These are phyloP conservation scores for Ziziphus jujuba DNA, from an alignment of 306 rosid genomes.

Conservation along the genomic window DNA sequence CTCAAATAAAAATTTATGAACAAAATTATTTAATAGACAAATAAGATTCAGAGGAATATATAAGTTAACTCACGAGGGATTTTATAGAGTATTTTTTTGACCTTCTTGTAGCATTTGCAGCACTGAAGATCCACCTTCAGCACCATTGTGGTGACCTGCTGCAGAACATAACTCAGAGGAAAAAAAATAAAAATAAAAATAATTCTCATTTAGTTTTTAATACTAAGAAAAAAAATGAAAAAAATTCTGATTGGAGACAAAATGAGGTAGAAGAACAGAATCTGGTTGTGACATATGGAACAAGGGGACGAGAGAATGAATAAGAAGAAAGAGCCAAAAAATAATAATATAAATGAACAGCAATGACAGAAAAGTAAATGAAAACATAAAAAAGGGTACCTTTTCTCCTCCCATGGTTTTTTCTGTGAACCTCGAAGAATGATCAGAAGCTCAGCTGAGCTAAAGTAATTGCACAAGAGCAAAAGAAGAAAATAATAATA, in stretches of 20 bases:
- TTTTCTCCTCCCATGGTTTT: slow-evolving; percentile 15
- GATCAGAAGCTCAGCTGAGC: slow-evolving; percentile 15
- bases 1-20: background rate
- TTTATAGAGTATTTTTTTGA: slow-evolving; percentile 67
- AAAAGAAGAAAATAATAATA: no score
- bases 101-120: slow-evolving; percentile 64
- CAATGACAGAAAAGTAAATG: background rate
- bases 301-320: background rate
- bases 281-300: slow-evolving; percentile 18
- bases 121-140: slow-evolving; percentile 82
- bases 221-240: background rate
- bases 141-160: slow-evolving; percentile 56
- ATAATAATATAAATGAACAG: background rate
- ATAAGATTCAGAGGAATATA: background rate
- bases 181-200: background rate
- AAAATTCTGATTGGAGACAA: background rate
- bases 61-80: slow-evolving; percentile 79
- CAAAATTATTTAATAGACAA: background rate
- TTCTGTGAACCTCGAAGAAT: background rate
- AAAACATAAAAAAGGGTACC: slow-evolving; percentile 1
- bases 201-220: background rate
- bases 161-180: background rate
- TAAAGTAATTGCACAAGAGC: no score
- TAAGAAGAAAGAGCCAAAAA: slow-evolving; percentile 4
- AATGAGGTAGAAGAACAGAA: background rate